A percentile compares a stretch with the other conserved stretches of the same genome.
phyloP scores from a whole-genome alignment of 495 filamentous ascomycete species.

The Acidiella bohemica region DNA sequence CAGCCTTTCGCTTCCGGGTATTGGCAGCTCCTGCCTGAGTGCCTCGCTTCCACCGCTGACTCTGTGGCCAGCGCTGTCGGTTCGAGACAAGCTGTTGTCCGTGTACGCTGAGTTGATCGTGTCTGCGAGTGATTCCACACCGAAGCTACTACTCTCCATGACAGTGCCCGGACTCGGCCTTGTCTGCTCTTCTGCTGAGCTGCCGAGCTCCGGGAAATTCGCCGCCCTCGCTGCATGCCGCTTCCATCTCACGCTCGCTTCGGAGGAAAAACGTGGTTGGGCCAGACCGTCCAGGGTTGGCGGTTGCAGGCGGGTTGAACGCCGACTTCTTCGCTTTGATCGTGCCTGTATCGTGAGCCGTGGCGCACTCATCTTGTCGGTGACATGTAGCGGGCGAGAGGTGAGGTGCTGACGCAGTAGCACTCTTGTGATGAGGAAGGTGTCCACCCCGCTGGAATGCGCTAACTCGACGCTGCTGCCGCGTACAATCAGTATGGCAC shows the following conservation, averaged over 20 bases:
- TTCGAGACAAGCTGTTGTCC: slow-evolving; percentile 10
- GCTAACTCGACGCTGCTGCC: no score
- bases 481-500: no score
- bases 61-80: slow-evolving; percentile 19
- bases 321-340: slow-evolving; percentile 22
- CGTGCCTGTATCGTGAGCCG: slow-evolving; percentile 2
- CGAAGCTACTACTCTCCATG: slow-evolving; percentile 37
- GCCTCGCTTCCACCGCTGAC: background rate
- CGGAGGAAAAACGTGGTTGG: slow-evolving; percentile 30
- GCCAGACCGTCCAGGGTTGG: slow-evolving; percentile 17
- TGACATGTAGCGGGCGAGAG: no score
- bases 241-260: slow-evolving; percentile 29
- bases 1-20: slow-evolving; percentile 17
- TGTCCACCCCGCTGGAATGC: no score
- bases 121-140: slow-evolving; percentile 51
- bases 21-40: no score
- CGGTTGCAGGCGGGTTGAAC: slow-evolving; percentile 8
- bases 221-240: slow-evolving; percentile 10
- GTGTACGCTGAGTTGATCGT: slow-evolving; percentile 34
- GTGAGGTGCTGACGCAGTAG: no score
- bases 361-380: no score
- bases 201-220: slow-evolving; percentile 2
- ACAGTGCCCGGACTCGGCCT: slow-evolving; percentile 1
- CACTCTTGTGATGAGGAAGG: no score
- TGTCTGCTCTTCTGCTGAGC: slow-evolving; percentile 4